These are phyloP conservation scores for Chlorella sp. DNA, from an alignment of 139 green algal genomes.

Conservation along the genomic window DNA sequence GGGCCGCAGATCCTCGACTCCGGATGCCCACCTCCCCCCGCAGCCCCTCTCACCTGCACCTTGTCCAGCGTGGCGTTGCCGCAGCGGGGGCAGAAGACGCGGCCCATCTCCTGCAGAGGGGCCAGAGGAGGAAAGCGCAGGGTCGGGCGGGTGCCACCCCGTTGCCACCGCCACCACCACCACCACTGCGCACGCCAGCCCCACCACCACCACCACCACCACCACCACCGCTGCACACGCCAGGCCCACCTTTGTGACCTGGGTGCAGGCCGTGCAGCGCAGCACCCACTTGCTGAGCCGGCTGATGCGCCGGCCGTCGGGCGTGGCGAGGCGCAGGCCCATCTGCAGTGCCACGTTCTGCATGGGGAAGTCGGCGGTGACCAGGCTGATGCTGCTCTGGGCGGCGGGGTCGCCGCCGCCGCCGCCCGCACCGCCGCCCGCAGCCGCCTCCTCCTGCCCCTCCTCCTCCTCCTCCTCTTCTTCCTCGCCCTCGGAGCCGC, in stretches of 20 bases:
- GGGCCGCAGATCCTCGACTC: neutral
- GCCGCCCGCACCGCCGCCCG: neutral
- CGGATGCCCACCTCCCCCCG: neutral
- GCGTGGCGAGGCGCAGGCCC: constrained; percentile 77
- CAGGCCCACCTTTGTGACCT: constrained; percentile 54
- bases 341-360: constrained; percentile 99
- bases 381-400: constrained; percentile 48
- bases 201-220: too few species aligned
- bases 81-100: constrained; percentile 94
- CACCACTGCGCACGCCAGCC: neutral
- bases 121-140: neutral
- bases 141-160: neutral
- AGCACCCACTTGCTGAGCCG: constrained; percentile 73
- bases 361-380: constrained; percentile 97
- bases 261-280: constrained; percentile 85
- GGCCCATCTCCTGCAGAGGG: constrained; percentile 44
- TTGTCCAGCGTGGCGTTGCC: constrained; percentile 88
- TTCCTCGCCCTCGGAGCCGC: neutral
- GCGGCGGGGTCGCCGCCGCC: too few species aligned
- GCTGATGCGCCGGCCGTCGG: constrained; percentile 78
- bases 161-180: neutral
- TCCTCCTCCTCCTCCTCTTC: neutral
- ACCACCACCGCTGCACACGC: neutral
- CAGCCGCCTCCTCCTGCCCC: constrained; percentile 20
- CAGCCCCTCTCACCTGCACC: constrained; percentile 84